Evolutionary conservation across 306 rosid species (phyloP), one percentile per base, ranked within the genome.

Genomic region (Herpetospermum pedunculosum): DNA sequence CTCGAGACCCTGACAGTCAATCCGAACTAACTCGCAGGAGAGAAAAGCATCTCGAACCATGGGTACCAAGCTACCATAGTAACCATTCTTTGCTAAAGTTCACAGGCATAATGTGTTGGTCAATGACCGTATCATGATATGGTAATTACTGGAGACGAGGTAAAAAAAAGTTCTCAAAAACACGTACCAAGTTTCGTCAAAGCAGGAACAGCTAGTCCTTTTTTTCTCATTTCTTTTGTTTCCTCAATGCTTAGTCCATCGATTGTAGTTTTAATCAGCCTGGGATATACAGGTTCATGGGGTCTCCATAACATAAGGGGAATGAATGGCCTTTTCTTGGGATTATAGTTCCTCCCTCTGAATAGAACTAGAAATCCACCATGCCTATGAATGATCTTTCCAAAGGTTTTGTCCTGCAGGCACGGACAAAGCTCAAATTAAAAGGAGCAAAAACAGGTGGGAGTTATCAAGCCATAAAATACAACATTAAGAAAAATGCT

Each of bases 221-320:
- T 88, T 90, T 89, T 94, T 81, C 95, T 87, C 91, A 89, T 91
- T 77, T 81, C 89, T 87, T 91, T 91, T 58, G 98, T 94, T 80
- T 91, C 98, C 52, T 80, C 85, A 44, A 91, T 85, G 79, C 85
- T 89, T 78, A 94, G 83, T 74, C 96, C 98, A 63, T 88, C 95
- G 19, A 94, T 89, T 43, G 97, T 89, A 71, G 96, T 84, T 84
- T 89, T 94, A 62, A 91, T 87, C 81, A 94, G 81, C 83, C 92
- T 91, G 37, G 97, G 98, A 84, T 89, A 94, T 40, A 91, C 65
- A 18, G 97, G 97, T 67, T 89, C 97, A 46, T 89, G 92, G 53
- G 99, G 97, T 79, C 81, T 91, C 99, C 99, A 94, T 82, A 94
- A 79, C 99, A 91, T 94, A 64, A 88, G 75, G 57, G 99, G 99